phyloP scores from a whole-genome alignment of 2,329 filamentous ascomycete genomes.

The Zarea fungicola region DNA sequence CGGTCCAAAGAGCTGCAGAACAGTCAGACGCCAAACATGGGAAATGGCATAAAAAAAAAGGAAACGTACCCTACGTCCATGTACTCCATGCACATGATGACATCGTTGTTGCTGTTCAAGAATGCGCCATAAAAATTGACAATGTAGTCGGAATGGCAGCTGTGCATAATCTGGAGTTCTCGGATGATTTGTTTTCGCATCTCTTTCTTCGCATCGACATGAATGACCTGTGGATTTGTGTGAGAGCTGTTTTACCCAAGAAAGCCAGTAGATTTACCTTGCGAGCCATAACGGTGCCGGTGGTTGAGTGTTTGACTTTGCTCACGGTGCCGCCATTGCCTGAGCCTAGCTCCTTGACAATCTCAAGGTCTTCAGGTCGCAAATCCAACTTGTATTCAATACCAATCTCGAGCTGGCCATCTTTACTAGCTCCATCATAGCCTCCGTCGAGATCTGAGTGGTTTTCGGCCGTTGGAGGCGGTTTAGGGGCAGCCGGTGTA shows the following conservation, averaged over 20 bases:
- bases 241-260: conserved; percentile 16
- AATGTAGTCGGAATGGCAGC: conserved; percentile 94
- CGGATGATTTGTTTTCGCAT: conserved; percentile 95
- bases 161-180: conserved; percentile 96
- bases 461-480: conserved; percentile 65
- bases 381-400: conserved; percentile 95
- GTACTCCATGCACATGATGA: conserved; percentile 99
- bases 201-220: conserved; percentile 96
- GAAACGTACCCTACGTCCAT: conserved; percentile 90
- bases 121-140: conserved; percentile 98
- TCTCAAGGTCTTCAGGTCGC: conserved; percentile 83
- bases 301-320: conserved; percentile 93
- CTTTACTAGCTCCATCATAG: conserved; percentile 52
- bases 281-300: conserved; percentile 93
- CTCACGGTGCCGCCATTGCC: conserved; percentile 98
- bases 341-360: conserved; percentile 89
- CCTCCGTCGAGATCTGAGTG: conserved; percentile 55
- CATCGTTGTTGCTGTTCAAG: conserved; percentile 92
- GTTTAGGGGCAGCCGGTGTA: conserved; percentile 69
- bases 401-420: conserved; percentile 78
- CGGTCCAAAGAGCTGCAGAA: conserved; percentile 76
- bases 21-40: not conserved
- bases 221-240: conserved; percentile 67
- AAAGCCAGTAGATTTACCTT: conserved; percentile 57
- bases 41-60: not conserved